A percentile compares a stretch with the other conserved stretches of the same genome.
Conservation (phyloP, 208 protist species). For the Trichomonas gallinae region DNA sequence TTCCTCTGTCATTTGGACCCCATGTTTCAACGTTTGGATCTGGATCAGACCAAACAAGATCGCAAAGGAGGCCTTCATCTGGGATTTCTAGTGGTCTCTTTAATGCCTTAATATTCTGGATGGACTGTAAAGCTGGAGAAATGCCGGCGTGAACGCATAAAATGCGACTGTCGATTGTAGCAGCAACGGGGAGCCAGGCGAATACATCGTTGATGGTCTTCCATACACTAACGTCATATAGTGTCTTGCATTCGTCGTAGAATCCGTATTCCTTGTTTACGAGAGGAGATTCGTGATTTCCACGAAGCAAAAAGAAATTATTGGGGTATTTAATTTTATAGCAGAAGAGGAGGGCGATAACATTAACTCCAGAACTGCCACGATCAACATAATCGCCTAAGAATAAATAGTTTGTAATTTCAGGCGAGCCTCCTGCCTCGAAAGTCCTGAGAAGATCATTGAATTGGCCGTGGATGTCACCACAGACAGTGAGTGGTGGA, state of each 20-base stretch:
- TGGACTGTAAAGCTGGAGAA: conserved; percentile 34
- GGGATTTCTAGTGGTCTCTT: conserved; percentile 90
- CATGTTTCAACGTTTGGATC: conserved; percentile 76
- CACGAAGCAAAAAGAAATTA: conserved; percentile 86
- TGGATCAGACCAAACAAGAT: conserved; percentile 97
- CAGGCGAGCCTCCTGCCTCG: conserved; percentile 64
- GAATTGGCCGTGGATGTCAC: conserved; percentile 98
- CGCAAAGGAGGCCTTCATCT: conserved; percentile 91
- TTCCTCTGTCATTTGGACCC: conserved; percentile 91
- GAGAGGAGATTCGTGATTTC: conserved; percentile 87
- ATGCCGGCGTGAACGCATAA: conserved; percentile 75
- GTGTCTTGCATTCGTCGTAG: conserved; percentile 60
- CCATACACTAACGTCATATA: conserved; percentile 94
- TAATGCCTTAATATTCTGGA: conserved; percentile 79
- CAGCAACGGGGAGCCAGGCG: conserved; percentile 92
- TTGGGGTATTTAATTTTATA: conserved; percentile 40
- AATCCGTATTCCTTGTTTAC: conserved; percentile 97
- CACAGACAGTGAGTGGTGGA: conserved; percentile 51
- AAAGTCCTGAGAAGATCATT: conserved; percentile 97
- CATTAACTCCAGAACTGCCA: not conserved
- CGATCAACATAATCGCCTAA: conserved; percentile 12
- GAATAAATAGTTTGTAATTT: not conserved
- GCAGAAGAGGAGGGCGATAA: not conserved
- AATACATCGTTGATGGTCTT: conserved; percentile 96
- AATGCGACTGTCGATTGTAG: conserved; percentile 96